Evolutionary conservation across 2,329 filamentous ascomycete species (phyloP), one percentile per base, ranked within the genome.

Genomic region (Trichoderma breve): DNA sequence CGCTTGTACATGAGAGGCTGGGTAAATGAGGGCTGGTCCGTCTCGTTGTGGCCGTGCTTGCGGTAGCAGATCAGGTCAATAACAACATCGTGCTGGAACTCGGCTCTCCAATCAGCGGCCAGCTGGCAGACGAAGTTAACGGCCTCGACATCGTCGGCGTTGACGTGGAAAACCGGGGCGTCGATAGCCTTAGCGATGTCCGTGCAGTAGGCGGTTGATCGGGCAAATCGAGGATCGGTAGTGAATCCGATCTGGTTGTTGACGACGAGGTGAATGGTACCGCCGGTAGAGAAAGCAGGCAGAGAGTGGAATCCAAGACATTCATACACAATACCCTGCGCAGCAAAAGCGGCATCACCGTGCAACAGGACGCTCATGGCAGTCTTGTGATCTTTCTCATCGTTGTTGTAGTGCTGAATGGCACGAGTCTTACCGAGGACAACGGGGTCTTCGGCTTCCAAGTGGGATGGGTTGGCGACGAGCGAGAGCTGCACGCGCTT

Each of bases 171-270:
- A 72, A 99, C 93, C 60, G 96, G 96, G 2, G 96, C 96, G 78
- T 99, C 96, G 77, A 99, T 98, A 66, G 96, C 93, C 87, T 99
- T 99, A 84, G 96, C 96, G 79, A 99, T 98, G 82, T 99, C 96
- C 57, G 96, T 98, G 86, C 96, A 99, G 89, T 99, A 99, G 58
- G 96, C 93, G 64, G 96, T 99, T 24, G 96, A 99, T 78, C 96
- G 94, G 77, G 96, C 92, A 83, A 97, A 99, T 80, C 96, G 94
- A 76, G 96, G 96, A 81, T 99, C 96, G 26, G 96, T 99, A 69
- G 96, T 99, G 88, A 99, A 99, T 83, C 96, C 96, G 82, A 99
- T 99, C 88, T 99, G 96, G 89, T 99, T 99, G 90, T 99, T 99
- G 77, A 98, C 95, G 73, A 99, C 91, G 76, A 99, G 88, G 84